Percentiles rank a stretch among this genome's conserved stretches.
These are phyloP conservation scores for Mariannaea elegans DNA, from an alignment of 2,329 filamentous ascomycete species.

Conservation along the genomic window DNA sequence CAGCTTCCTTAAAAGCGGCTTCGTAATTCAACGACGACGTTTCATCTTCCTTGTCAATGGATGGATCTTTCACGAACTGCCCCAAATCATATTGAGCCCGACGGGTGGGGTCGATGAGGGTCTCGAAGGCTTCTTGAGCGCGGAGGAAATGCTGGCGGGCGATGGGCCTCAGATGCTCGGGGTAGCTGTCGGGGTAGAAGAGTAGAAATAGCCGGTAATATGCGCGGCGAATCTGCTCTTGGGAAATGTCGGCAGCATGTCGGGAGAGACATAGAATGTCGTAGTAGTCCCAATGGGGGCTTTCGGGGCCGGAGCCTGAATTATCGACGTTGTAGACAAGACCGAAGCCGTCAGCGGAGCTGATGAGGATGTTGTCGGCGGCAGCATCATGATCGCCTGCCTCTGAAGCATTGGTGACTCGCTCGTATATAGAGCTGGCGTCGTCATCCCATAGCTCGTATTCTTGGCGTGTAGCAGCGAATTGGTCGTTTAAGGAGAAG, in stretches of 20 bases:
- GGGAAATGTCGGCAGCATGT: slow-evolving; percentile 35
- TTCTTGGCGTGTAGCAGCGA: slow-evolving; percentile 56
- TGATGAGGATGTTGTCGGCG: slow-evolving; percentile 21
- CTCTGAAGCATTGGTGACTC: slow-evolving; percentile 38
- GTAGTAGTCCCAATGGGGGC: slow-evolving; percentile 49
- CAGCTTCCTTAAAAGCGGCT: slow-evolving; percentile 30
- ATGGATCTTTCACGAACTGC: slow-evolving; percentile 28
- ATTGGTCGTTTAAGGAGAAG: slow-evolving; percentile 58
- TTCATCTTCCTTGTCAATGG: slow-evolving; percentile 27
- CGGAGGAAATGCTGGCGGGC: slow-evolving; percentile 53
- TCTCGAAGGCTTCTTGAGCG: slow-evolving; percentile 57
- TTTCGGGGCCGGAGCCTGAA: not conserved
- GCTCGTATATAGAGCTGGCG: slow-evolving; percentile 53
- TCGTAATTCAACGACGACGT: slow-evolving; percentile 28
- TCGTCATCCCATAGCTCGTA: slow-evolving; percentile 60
- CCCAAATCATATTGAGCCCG: slow-evolving; percentile 53
- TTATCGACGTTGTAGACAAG: slow-evolving; percentile 13
- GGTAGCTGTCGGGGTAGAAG: slow-evolving; percentile 55
- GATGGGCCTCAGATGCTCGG: slow-evolving; percentile 48
- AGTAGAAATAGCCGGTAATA: slow-evolving; percentile 56
- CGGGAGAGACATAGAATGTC: slow-evolving; percentile 56
- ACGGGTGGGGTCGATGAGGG: slow-evolving; percentile 54
- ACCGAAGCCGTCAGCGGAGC: slow-evolving; percentile 23
- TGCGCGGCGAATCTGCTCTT: slow-evolving; percentile 52
- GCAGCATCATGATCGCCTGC: slow-evolving; percentile 27